phyloP scores from a whole-genome alignment of 257 asterid genomes.

The Apocynum venetum region DNA sequence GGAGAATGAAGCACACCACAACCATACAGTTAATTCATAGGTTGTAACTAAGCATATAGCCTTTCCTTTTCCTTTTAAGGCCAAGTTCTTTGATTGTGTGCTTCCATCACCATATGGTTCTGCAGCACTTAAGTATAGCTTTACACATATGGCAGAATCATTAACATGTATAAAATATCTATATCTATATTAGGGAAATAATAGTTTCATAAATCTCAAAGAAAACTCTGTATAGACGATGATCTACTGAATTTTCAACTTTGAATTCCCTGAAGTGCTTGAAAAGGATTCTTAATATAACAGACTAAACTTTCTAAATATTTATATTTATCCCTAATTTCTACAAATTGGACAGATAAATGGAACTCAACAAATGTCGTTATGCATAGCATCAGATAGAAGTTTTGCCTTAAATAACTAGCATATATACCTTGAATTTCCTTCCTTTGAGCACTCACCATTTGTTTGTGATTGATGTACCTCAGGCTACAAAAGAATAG shows the following conservation, averaged over 20 bases:
- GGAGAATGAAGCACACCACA: background rate
- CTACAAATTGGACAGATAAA: background rate
- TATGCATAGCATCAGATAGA: background rate
- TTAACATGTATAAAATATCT: background rate
- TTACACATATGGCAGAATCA: background rate
- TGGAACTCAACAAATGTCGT: background rate
- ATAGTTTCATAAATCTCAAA: background rate
- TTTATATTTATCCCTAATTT: background rate
- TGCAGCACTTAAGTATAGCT: background rate
- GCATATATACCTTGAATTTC: slow-evolving; percentile 61
- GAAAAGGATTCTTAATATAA: background rate
- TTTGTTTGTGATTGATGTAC: slow-evolving; percentile 45
- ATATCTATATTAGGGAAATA: background rate
- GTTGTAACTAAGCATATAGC: background rate
- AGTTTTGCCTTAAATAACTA: slow-evolving; percentile 23
- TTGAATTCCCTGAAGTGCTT: background rate
- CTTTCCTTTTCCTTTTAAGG: background rate
- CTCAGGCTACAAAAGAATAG: slow-evolving; percentile 60
- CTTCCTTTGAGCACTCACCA: slow-evolving; percentile 47
- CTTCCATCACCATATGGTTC: background rate
- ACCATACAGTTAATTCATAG: background rate
- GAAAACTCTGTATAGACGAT: background rate
- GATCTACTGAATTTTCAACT: background rate
- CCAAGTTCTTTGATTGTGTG: background rate
- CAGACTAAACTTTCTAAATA: background rate